Evolutionary conservation across 176 grass and related monocot genomes (phyloP).

Genomic region (Microstegium vimineum): DNA sequence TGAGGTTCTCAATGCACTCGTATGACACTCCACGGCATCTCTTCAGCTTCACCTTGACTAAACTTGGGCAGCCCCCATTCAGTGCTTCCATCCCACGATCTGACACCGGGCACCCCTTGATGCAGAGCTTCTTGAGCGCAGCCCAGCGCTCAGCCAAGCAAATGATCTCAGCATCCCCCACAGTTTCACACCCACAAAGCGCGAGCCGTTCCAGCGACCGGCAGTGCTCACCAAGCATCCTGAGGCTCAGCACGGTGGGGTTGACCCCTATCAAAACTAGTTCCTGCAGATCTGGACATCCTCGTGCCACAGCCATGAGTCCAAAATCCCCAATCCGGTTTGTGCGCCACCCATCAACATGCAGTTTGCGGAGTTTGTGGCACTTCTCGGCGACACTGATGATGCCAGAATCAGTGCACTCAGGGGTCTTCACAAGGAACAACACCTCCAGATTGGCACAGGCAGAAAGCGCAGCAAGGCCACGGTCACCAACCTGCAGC

Average conservation of each 20-base stretch:
- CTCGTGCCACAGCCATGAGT: slow-evolving; percentile 60
- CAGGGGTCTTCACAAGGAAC: slow-evolving; percentile 84
- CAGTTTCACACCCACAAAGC: slow-evolving; percentile 75
- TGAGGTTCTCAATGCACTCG: slow-evolving; percentile 59
- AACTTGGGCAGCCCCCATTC: slow-evolving; percentile 64
- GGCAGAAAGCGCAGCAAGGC: slow-evolving; percentile 56
- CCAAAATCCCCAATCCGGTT: slow-evolving; percentile 77
- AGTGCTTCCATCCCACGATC: slow-evolving; percentile 83
- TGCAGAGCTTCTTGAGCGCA: slow-evolving; percentile 91
- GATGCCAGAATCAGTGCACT: slow-evolving; percentile 83
- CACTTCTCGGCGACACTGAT: slow-evolving; percentile 62
- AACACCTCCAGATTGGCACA: slow-evolving; percentile 65
- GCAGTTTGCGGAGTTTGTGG: slow-evolving; percentile 75
- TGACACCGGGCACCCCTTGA: slow-evolving; percentile 90
- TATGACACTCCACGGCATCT: slow-evolving; percentile 69
- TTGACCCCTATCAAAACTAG: slow-evolving; percentile 90
- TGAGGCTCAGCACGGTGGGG: slow-evolving; percentile 61
- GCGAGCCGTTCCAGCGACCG: slow-evolving; percentile 78
- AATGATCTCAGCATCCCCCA: slow-evolving; percentile 83
- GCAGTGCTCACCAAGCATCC: slow-evolving; percentile 70
- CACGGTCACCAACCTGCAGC: slow-evolving; percentile 85
- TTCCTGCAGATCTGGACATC: slow-evolving; percentile 71
- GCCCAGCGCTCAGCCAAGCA: slow-evolving; percentile 79
- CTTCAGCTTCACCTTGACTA: slow-evolving; percentile 97
- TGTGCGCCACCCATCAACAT: slow-evolving; percentile 92